A percentile compares a stretch with the other conserved stretches of the same genome.
Evolutionary conservation across 805 yeast species (phyloP).

Genomic region (Tetrapisispora arboricola): DNA sequence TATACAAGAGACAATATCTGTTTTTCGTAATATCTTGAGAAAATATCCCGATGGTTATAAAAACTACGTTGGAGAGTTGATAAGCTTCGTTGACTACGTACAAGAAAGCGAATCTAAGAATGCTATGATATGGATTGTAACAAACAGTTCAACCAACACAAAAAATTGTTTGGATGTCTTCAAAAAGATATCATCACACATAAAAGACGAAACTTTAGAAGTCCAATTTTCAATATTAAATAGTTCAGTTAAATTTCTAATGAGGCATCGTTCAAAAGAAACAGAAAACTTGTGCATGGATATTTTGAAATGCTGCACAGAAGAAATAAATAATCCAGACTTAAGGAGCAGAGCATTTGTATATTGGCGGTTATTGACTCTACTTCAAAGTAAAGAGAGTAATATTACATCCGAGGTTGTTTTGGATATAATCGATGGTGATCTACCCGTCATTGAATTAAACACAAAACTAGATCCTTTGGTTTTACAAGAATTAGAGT

Average conservation of each 20-base stretch:
- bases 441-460: constrained; percentile 55
- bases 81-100: constrained; percentile 39
- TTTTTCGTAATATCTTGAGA: constrained; percentile 65
- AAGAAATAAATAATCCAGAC: constrained; percentile 72
- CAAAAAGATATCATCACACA: constrained; percentile 30
- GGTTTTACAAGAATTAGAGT: constrained; percentile 69
- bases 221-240: constrained; percentile 70
- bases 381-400: constrained; percentile 14
- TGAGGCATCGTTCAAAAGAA: constrained; percentile 39
- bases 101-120: constrained; percentile 73
- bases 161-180: constrained; percentile 20
- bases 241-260: constrained; percentile 59
- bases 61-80: constrained; percentile 33
- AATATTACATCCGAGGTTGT: constrained; percentile 33
- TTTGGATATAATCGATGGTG: constrained; percentile 46
- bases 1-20: constrained; percentile 71
- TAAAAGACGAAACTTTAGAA: constrained; percentile 55
- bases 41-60: constrained; percentile 56
- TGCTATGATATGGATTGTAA: constrained; percentile 76
- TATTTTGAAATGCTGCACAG: constrained; percentile 59
- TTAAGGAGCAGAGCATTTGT: constrained; percentile 74
- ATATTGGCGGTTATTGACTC: constrained; percentile 72
- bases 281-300: constrained; percentile 50
- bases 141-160: constrained; percentile 51
- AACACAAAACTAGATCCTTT: constrained; percentile 60